Base-by-base conservation (phyloP, 352 stramenopile species). In the Aphanomyces invadans region DNA sequence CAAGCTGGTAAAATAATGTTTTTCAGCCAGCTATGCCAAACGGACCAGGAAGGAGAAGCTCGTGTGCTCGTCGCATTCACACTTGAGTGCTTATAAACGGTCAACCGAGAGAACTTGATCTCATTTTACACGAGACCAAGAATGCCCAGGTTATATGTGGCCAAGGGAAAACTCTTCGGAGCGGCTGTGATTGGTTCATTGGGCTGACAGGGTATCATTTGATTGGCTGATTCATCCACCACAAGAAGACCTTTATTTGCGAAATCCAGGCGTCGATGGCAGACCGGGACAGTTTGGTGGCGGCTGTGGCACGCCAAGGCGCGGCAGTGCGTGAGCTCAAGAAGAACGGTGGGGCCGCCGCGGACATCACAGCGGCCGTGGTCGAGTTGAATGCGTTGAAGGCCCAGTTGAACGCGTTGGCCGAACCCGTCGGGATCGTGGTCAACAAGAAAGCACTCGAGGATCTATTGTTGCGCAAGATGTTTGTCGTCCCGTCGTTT, bases 401-500 rank as follows among this genome's bases (percentile, higher is more conserved):
- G 78, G 78, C 94, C 15, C 63, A 90, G 68, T 74, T 97, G 48
- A 83, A 91, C 31, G 74, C 88, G 59, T 81, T 90, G 60, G 81
- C 89, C 63, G 78, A 87, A 64, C 80, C 88, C 28, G 82, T 79
- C 15, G 80, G 84, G 3, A 73, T 80, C 38, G n/a, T n/a, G n/a
- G 57, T 71, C 26, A 83, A 95, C 71, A 93, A 95, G 74, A 92
- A 94, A 71, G 87, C 91, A 32, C 88, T 99, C 73, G 97, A 99
- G 76, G 95, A 99, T 68, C 75, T 99, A 68, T 80, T 99, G 21
- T 81, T 99, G 72, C 90, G 96, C 60, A 98, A 98, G 75, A 99
- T 99, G 96, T 99, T 99, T 79, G 95, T 99, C 33, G 90, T 99
- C 67, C 97, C 97, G 33, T 96, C 89, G 33, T 99, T 99, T 74